A percentile compares a stretch with the other conserved stretches of the same genome.
phyloP scores from a whole-genome alignment of 306 rosid genomes.

The Prunus kanzakura region DNA sequence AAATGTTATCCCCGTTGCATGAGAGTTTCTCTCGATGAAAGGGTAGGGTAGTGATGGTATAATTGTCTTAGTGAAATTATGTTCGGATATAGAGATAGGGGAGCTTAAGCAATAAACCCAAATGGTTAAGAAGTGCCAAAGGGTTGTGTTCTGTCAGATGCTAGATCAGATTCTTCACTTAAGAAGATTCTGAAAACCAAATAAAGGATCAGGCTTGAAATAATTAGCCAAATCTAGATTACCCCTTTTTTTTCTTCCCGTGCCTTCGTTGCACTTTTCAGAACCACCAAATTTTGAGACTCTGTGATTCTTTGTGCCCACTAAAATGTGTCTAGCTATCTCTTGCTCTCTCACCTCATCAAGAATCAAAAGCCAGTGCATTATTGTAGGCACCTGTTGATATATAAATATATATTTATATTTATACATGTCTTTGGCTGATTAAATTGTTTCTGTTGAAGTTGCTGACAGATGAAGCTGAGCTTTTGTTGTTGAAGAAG shows the following conservation, averaged over 20 bases:
- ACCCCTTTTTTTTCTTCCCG: slow-evolving; percentile 14
- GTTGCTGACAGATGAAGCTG: slow-evolving; percentile 58
- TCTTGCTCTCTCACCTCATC: slow-evolving; percentile 32
- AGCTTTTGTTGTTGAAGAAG: slow-evolving; percentile 20
- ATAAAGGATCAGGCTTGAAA: slow-evolving; percentile 19
- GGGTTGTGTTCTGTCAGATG: neutral
- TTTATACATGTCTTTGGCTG: neutral
- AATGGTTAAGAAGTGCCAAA: slow-evolving; percentile 27
- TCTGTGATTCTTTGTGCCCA: slow-evolving; percentile 46
- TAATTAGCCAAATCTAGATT: slow-evolving; percentile 25
- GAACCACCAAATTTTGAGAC: slow-evolving; percentile 33
- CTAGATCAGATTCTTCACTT: slow-evolving; percentile 11
- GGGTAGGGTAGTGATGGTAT: neutral
- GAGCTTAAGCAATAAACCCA: slow-evolving; percentile 10
- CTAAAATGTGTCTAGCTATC: slow-evolving; percentile 38
- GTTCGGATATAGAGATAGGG: neutral
- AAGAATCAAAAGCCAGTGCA: slow-evolving; percentile 26
- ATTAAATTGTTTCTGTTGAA: slow-evolving; percentile 42
- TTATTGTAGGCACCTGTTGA: slow-evolving; percentile 31
- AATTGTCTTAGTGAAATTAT: neutral
- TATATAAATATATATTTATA: too few relatives aligned
- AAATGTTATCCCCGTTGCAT: too few relatives aligned
- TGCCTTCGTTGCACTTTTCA: slow-evolving; percentile 31
- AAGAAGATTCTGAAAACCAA: slow-evolving; percentile 21
- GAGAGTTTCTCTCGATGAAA: too few relatives aligned